A percentile compares a stretch with the other conserved stretches of the same genome.
Conservation (phyloP, 345 rosid species). For the Moricandia arvensis region DNA sequence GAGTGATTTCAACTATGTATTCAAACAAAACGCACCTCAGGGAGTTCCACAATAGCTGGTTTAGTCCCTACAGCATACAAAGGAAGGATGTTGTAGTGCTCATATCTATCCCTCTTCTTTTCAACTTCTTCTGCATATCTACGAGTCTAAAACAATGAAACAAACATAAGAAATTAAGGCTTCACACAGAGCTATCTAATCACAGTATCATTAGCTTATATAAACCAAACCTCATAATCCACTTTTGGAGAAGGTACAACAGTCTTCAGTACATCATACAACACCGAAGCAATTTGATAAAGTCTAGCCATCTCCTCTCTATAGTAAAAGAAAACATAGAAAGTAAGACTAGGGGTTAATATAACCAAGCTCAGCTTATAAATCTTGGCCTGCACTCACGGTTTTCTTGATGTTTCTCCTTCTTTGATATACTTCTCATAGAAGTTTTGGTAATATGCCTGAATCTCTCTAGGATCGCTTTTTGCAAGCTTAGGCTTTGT, state of each 20-base stretch:
- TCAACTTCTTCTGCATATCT: slow-evolving; percentile 65
- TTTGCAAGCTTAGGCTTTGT: slow-evolving; percentile 48
- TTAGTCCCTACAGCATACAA: slow-evolving; percentile 60
- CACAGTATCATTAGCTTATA: slow-evolving; percentile 50
- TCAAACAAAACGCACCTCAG: slow-evolving; percentile 60
- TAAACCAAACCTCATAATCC: slow-evolving; percentile 60
- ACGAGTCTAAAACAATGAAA: slow-evolving; percentile 43
- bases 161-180: background rate
- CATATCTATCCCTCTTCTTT: slow-evolving; percentile 52
- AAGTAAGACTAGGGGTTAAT: background rate
- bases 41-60: slow-evolving; percentile 79
- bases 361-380: slow-evolving; percentile 18
- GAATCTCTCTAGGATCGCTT: slow-evolving; percentile 66
- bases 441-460: slow-evolving; percentile 57
- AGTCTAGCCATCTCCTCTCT: slow-evolving; percentile 94
- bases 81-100: slow-evolving; percentile 83
- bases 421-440: slow-evolving; percentile 60
- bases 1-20: background rate
- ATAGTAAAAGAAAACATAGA: slow-evolving; percentile 31
- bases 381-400: slow-evolving; percentile 51
- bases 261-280: slow-evolving; percentile 68
- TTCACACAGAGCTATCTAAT: background rate
- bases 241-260: slow-evolving; percentile 59
- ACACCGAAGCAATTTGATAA: slow-evolving; percentile 73
- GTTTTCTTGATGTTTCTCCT: slow-evolving; percentile 60